Evolutionary conservation across 805 yeast species (phyloP), one percentile per base, ranked within the genome.

Genomic region (Jamesozyma rosinii): DNA sequence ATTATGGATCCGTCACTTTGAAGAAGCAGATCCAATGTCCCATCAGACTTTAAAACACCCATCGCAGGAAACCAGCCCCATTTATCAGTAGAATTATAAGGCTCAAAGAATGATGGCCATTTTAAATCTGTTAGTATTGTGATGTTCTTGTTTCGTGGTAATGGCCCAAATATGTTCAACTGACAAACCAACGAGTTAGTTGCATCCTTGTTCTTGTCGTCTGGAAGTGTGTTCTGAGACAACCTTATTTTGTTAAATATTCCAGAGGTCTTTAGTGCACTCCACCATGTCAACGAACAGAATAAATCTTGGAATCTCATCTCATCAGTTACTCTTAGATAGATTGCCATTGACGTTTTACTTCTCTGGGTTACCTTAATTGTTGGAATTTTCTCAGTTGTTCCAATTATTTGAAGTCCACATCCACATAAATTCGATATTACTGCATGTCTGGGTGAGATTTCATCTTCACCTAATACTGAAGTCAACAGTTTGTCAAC

Each of bases 1-100:
- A 82, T 55, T 13, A 75, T 52, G 1, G 78, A 66, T 1, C 88
- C 86, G 61, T 82, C 88, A 41, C 69, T 68, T 55, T 81, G 86
- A 30, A 75, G 64, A 15, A 81, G 63, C 38, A 83, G 59, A 49
- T 82, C 77, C 27, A 83, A 62, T 4, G 65, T 55, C 3, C 92
- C 92, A 52, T 78, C 70, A 1, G 82, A 73, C 54, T 75, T 76
- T 35, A 83, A 55, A 15, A 77, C 81, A 0, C 84, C 88, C 81
- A 79, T 80, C 1, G 83, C 76, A 41, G 69, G 71, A 54, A 81
- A 81, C 90, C 90, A 83, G 4, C 79, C 79, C 53, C 77, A 84
- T 19, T 64, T 58, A 0, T 36, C 40, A 14, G 9, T 21, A 18
- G 26, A 37, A 20, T 15, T 40, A 6, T 42, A 11, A 10, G 38